Percentiles rank a stretch among this genome's conserved stretches.
Evolutionary conservation across 345 rosid species (phyloP).

Genomic region (Citrus australasica): DNA sequence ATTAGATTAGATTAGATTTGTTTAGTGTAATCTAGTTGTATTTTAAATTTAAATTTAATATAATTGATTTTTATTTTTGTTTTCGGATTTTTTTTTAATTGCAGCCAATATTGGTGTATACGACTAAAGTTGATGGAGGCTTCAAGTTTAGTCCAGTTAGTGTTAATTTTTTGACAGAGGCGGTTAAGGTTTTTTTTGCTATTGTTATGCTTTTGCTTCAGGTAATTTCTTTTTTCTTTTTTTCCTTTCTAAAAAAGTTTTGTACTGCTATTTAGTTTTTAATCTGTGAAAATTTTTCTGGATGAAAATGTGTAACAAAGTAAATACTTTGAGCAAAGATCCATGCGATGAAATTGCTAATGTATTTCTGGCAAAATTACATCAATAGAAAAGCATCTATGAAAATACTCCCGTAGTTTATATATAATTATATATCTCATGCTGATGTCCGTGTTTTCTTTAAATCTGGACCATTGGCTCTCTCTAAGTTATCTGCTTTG

Average conservation of each 20-base stretch:
- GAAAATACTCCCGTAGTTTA: not conserved
- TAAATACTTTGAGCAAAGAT: too few relatives aligned
- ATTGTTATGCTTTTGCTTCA: constrained; percentile 65
- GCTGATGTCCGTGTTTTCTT: not conserved
- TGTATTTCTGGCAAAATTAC: not conserved
- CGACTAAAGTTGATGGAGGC: constrained; percentile 76
- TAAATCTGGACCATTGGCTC: not conserved
- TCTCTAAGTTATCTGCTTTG: not conserved
- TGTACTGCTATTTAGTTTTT: not conserved
- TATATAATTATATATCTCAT: too few relatives aligned
- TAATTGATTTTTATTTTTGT: too few relatives aligned
- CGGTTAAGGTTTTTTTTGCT: constrained; percentile 65
- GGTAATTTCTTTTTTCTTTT: constrained; percentile 26
- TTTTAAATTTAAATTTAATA: not conserved
- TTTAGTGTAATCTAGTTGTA: not conserved
- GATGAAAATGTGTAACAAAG: too few relatives aligned
- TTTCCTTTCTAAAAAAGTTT: not conserved
- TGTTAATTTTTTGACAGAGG: constrained; percentile 78
- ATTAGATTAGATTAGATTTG: not conserved
- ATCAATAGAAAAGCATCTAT: not conserved
- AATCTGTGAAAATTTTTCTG: not conserved
- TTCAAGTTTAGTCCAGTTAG: constrained; percentile 75
- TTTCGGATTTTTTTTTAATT: not conserved
- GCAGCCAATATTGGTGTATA: constrained; percentile 70
- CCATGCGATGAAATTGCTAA: not conserved